These are phyloP conservation scores for Geosmithia morbida DNA, from an alignment of 2,329 filamentous ascomycete genomes.

Conservation along the genomic window DNA sequence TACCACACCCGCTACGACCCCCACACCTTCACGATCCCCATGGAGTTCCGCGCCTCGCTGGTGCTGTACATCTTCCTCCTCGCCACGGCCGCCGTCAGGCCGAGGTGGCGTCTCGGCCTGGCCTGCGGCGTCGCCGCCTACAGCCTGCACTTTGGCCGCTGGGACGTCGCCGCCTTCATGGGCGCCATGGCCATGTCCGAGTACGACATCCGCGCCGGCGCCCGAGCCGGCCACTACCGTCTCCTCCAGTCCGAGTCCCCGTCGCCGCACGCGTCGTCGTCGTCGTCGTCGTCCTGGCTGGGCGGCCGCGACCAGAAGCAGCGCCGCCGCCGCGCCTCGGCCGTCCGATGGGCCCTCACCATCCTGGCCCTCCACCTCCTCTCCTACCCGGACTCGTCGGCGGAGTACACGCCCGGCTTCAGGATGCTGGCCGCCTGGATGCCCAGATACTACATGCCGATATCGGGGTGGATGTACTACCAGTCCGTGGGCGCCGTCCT, in stretches of 20 bases:
- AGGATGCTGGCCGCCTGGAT: constrained; percentile 15
- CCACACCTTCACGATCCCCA: constrained; percentile 25
- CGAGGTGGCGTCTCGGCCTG: constrained; percentile 16
- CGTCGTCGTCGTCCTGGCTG: neutral
- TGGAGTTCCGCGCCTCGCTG: constrained; percentile 25
- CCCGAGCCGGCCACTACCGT: constrained; percentile 2
- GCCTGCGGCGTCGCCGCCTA: constrained; percentile 16
- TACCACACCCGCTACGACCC: constrained; percentile 24
- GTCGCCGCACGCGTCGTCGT: constrained; percentile 4
- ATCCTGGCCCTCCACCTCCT: constrained; percentile 20
- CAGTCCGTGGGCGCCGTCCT: constrained; percentile 21
- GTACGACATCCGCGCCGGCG: constrained; percentile 14
- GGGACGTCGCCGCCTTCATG: constrained; percentile 25
- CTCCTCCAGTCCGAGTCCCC: constrained; percentile 5
- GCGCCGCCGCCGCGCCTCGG: constrained; percentile 4
- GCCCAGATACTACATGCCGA: constrained; percentile 19
- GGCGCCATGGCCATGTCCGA: constrained; percentile 21
- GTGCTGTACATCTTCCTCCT: constrained; percentile 23
- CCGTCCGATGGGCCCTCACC: constrained; percentile 12
- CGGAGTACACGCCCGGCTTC: constrained; percentile 23
- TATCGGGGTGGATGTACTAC: constrained; percentile 24
- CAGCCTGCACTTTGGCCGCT: constrained; percentile 17
- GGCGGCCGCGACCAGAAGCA: neutral
- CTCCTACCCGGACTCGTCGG: constrained; percentile 22
- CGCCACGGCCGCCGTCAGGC: constrained; percentile 19